Conservation (phyloP, 257 asterid species). For the Dorcoceras hygrometricum region DNA sequence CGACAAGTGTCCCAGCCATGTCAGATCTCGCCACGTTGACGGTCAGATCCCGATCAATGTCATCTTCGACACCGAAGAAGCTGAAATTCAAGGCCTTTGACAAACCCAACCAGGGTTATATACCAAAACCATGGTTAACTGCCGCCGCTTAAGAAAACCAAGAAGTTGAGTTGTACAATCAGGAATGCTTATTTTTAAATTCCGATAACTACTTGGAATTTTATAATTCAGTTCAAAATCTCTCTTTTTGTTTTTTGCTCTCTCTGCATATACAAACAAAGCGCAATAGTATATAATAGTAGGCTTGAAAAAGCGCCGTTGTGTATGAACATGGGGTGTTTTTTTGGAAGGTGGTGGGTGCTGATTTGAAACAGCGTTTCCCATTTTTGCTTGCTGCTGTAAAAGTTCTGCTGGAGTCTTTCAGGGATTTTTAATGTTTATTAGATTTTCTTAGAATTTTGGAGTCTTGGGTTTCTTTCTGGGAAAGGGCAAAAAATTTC, state of each 20-base stretch:
- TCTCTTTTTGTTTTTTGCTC: constrained; percentile 38
- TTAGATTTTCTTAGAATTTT: constrained; percentile 14
- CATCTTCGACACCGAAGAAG: constrained; percentile 36
- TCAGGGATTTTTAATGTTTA: constrained; percentile 11
- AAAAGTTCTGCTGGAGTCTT: constrained; percentile 14
- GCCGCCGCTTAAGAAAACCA: constrained; percentile 32
- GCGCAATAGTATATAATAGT: not conserved
- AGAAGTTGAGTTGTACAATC: constrained; percentile 25
- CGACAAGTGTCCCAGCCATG: constrained; percentile 52
- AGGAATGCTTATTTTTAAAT: constrained; percentile 1
- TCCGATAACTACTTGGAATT: not conserved
- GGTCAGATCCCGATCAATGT: constrained; percentile 21
- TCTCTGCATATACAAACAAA: constrained; percentile 28
- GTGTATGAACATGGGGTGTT: constrained; percentile 32
- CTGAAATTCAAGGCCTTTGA: constrained; percentile 18
- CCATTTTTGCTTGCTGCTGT: constrained; percentile 27
- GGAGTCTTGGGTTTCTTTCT: constrained; percentile 11
- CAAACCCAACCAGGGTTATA: constrained; percentile 31
- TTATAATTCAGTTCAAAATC: constrained; percentile 28
- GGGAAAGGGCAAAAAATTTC: constrained; percentile 3
- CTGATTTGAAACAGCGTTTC: constrained; percentile 32
- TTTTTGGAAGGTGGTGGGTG: constrained; percentile 24
- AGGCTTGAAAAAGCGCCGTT: constrained; percentile 23
- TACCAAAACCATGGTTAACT: constrained; percentile 32
- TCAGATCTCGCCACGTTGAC: constrained; percentile 55